These are phyloP conservation scores for Phytophthora hybrid DNA, from an alignment of 352 stramenopile genomes.

Conservation along the genomic window DNA sequence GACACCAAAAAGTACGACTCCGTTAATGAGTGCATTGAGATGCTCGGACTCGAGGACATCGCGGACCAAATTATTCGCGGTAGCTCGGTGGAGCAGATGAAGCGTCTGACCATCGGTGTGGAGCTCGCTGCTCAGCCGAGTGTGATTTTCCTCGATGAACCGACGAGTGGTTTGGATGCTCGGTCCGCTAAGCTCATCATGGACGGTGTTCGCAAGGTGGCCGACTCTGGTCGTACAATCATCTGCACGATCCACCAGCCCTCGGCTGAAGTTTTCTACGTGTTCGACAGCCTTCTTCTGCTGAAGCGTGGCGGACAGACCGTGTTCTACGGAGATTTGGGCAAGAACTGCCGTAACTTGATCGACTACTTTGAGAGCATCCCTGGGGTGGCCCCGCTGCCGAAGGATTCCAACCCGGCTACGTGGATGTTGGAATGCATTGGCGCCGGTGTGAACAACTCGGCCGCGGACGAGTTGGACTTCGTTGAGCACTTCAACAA, in stretches of 20 bases:
- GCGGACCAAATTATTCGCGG: constrained; percentile 43
- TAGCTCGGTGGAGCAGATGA: constrained; percentile 34
- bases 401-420: constrained; percentile 78
- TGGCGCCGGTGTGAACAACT: constrained; percentile 49
- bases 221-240: constrained; percentile 36
- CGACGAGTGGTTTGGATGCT: constrained; percentile 17
- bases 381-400: constrained; percentile 35
- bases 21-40: constrained; percentile 31
- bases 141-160: constrained; percentile 31
- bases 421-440: constrained; percentile 91
- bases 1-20: constrained; percentile 38
- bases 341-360: constrained; percentile 34
- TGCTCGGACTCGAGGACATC: constrained; percentile 39
- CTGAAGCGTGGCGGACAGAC: constrained; percentile 52
- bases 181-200: constrained; percentile 21
- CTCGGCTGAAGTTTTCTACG: constrained; percentile 75
- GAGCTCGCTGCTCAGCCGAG: constrained; percentile 58
- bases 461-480: constrained; percentile 29
- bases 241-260: constrained; percentile 93
- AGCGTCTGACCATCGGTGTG: constrained; percentile 64
- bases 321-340: constrained; percentile 38
- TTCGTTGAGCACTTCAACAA: constrained; percentile 48
- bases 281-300: constrained; percentile 83
- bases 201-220: constrained; percentile 33
- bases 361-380: constrained; percentile 60